These are phyloP conservation scores for Apostasia ramifera DNA, from an alignment of 106 monocot genomes.

Conservation along the genomic window DNA sequence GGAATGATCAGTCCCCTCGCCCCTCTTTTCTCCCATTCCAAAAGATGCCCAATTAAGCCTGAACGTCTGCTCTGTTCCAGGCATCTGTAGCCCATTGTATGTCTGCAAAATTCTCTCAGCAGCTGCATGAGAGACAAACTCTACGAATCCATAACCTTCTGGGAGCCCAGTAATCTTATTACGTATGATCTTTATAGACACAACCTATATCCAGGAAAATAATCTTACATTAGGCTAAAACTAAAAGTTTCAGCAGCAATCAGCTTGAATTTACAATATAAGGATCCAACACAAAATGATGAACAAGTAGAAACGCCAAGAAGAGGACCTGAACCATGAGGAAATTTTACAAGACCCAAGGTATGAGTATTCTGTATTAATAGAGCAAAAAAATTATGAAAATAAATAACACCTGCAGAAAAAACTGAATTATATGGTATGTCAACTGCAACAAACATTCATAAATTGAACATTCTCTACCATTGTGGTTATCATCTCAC, in stretches of 20 bases:
- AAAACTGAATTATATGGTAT: too few relatives aligned
- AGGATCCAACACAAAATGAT: neutral
- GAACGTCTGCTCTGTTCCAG: conserved; percentile 85
- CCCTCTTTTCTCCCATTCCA: conserved; percentile 75
- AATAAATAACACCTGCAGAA: too few relatives aligned
- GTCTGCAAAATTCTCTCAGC: conserved; percentile 82
- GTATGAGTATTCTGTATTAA: too few relatives aligned
- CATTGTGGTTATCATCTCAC: too few relatives aligned
- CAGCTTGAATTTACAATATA: neutral
- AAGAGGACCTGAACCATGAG: too few relatives aligned
- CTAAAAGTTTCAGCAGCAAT: neutral
- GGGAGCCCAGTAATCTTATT: conserved; percentile 91
- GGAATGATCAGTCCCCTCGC: conserved; percentile 80
- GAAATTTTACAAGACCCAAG: too few relatives aligned
- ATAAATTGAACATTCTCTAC: too few relatives aligned
- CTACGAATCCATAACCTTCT: conserved; percentile 96
- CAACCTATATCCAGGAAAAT: conserved; percentile 35
- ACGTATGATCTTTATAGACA: conserved; percentile 88
- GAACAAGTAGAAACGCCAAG: neutral
- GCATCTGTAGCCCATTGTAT: conserved; percentile 91
- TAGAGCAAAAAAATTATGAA: too few relatives aligned
- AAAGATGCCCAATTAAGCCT: conserved; percentile 97
- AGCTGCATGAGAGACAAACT: conserved; percentile 81
- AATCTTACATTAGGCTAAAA: neutral
- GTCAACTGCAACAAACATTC: too few relatives aligned